These are phyloP conservation scores for Diaporthe citriasiana DNA, from an alignment of 2,329 filamentous ascomycete species.

Conservation along the genomic window DNA sequence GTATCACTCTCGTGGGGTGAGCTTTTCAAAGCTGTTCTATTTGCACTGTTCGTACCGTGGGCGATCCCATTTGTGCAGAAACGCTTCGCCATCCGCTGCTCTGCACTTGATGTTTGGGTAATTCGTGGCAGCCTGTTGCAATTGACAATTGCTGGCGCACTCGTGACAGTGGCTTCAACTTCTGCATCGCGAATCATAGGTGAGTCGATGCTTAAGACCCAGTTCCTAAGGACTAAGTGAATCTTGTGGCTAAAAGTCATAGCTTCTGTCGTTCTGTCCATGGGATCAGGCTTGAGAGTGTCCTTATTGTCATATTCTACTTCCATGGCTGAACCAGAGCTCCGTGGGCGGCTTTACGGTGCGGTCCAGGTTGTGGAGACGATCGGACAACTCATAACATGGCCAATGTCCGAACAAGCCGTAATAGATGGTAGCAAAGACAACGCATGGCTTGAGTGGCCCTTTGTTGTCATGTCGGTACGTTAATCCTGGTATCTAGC, in stretches of 20 bases:
- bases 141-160: neutral
- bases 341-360: slow-evolving; percentile 1
- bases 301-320: neutral
- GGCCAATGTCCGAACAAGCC: neutral
- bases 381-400: neutral
- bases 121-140: neutral
- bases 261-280: neutral
- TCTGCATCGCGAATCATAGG: neutral
- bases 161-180: neutral
- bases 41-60: neutral
- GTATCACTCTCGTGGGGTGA: neutral
- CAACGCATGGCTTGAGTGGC: neutral
- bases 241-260: neutral
- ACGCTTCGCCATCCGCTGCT: neutral
- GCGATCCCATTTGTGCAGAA: neutral
- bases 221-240: too few relatives aligned
- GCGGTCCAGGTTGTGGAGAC: neutral
- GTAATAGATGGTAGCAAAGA: neutral
- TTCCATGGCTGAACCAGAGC: neutral
- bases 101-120: neutral
- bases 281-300: neutral
- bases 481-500: neutral
- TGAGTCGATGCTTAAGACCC: neutral
- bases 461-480: neutral
- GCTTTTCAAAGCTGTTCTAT: neutral